Percentiles rank a stretch among this genome's conserved stretches.
These are phyloP conservation scores for Paragyromitra xinjiangensis DNA, from an alignment of 495 filamentous ascomycete species.

Conservation along the genomic window DNA sequence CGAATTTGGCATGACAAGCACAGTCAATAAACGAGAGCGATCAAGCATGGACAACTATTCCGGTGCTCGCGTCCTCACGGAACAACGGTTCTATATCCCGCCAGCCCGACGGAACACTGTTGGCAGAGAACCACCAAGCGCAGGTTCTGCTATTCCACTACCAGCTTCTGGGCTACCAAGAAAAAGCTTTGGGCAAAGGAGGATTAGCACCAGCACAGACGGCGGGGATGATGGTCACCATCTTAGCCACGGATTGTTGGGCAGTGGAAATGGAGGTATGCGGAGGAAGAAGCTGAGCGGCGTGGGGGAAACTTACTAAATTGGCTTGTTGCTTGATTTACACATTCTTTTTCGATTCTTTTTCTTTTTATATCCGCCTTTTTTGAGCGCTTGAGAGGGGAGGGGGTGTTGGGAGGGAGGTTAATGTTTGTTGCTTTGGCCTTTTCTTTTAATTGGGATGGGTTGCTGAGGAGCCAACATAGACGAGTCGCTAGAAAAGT, in stretches of 20 bases:
- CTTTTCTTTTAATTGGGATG: slow-evolving; percentile 42
- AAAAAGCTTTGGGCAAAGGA: slow-evolving; percentile 45
- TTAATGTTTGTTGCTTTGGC: slow-evolving; percentile 41
- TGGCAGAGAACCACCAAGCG: slow-evolving; percentile 21
- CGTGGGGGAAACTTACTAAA: slow-evolving; percentile 51
- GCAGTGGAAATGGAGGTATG: slow-evolving; percentile 6
- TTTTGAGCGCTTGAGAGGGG: slow-evolving; percentile 26
- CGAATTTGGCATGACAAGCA: slow-evolving; percentile 50
- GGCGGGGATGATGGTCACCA: slow-evolving; percentile 24
- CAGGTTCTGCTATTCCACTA: slow-evolving; percentile 51
- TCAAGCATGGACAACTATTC: slow-evolving; percentile 48
- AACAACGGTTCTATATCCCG: slow-evolving; percentile 30
- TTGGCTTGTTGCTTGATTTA: slow-evolving; percentile 14
- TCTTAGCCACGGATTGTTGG: slow-evolving; percentile 25
- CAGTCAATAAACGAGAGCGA: slow-evolving; percentile 34
- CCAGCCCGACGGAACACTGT: slow-evolving; percentile 48
- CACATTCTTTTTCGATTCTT: slow-evolving; percentile 33
- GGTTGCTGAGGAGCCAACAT: slow-evolving; percentile 15
- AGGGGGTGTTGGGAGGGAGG: slow-evolving; percentile 35
- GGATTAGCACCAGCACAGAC: slow-evolving; percentile 44
- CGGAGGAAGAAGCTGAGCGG: slow-evolving; percentile 52
- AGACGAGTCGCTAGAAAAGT: neutral
- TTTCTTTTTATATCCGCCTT: slow-evolving; percentile 33
- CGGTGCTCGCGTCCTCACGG: slow-evolving; percentile 2
- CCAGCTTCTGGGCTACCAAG: slow-evolving; percentile 50